Evolutionary conservation across 1,139 yeast species (phyloP).

Genomic region (Yamadazyma triangularis): DNA sequence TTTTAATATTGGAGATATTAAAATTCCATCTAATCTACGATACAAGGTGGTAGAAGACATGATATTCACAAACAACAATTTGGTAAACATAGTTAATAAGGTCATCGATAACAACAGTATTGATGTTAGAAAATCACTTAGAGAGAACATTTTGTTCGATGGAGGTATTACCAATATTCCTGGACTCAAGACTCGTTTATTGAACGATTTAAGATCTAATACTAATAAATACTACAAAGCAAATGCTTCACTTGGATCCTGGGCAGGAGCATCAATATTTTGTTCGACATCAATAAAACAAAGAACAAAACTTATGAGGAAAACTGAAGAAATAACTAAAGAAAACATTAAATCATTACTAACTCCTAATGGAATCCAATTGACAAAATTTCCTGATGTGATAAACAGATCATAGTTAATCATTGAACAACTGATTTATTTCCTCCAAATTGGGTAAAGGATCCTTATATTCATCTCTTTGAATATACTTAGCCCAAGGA

Average conservation of each 20-base stretch:
- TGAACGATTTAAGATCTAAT: neutral
- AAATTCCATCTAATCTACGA: neutral
- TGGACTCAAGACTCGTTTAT: conserved; percentile 33
- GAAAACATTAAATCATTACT: conserved; percentile 15
- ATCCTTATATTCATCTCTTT: conserved; percentile 1
- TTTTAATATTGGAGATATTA: neutral
- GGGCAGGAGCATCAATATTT: conserved; percentile 64
- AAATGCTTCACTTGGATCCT: conserved; percentile 40
- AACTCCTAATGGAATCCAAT: conserved; percentile 12
- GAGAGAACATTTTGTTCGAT: conserved; percentile 38
- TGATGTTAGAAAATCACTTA: conserved; percentile 35
- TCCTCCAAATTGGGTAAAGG: conserved; percentile 1
- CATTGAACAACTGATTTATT: too few species aligned
- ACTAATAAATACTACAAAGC: conserved; percentile 20
- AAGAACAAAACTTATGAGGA: conserved; percentile 15
- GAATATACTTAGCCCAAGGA: conserved; percentile 16
- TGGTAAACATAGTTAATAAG: neutral
- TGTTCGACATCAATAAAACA: conserved; percentile 18
- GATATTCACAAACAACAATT: conserved; percentile 4
- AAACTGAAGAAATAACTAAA: conserved; percentile 21
- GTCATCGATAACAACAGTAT: conserved; percentile 19
- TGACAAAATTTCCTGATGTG: conserved; percentile 16
- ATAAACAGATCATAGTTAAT: conserved; percentile 5
- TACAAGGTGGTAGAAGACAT: neutral
- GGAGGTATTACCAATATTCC: conserved; percentile 44